Percentiles rank a stretch among this genome's conserved stretches.
Conservation (phyloP, 176 grass and related monocot species). For the Typha latifolia region DNA sequence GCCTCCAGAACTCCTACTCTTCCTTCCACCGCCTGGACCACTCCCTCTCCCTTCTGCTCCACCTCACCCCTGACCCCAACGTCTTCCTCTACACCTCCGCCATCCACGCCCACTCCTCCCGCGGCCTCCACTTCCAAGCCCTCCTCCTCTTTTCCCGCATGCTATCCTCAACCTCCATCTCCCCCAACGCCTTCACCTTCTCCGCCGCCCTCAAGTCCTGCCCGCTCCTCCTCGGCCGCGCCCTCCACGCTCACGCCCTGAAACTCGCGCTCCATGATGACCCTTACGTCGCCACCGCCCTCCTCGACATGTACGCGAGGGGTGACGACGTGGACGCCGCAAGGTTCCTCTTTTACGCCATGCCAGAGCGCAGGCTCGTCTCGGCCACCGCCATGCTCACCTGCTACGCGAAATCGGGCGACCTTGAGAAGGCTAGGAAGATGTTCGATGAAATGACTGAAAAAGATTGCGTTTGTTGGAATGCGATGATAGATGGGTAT, state of each 20-base stretch:
- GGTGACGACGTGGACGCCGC: conserved; percentile 47
- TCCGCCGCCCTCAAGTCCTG: conserved; percentile 68
- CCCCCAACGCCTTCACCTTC: conserved; percentile 57
- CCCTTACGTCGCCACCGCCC: conserved; percentile 66
- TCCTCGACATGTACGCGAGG: conserved; percentile 87
- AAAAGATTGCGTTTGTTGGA: conserved; percentile 82
- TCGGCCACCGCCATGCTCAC: conserved; percentile 83
- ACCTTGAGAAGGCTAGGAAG: conserved; percentile 37
- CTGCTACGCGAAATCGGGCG: conserved; percentile 64
- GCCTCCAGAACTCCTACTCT: not conserved
- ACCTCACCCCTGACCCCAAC: not conserved
- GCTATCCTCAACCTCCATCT: conserved; percentile 30
- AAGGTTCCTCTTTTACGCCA: conserved; percentile 59
- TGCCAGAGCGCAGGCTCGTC: conserved; percentile 52
- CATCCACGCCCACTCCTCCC: conserved; percentile 65
- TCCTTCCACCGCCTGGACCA: not conserved
- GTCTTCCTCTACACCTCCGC: conserved; percentile 67
- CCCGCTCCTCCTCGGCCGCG: conserved; percentile 36
- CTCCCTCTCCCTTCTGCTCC: conserved; percentile 1
- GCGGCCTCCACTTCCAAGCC: conserved; percentile 37
- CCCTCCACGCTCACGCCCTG: conserved; percentile 63
- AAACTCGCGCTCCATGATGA: conserved; percentile 50
- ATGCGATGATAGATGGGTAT: conserved; percentile 94
- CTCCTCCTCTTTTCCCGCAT: conserved; percentile 73
- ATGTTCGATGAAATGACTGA: conserved; percentile 49